Conservation (phyloP, 371 early-diverging fungal genomes). For the Apophysomyces ossiformis region DNA sequence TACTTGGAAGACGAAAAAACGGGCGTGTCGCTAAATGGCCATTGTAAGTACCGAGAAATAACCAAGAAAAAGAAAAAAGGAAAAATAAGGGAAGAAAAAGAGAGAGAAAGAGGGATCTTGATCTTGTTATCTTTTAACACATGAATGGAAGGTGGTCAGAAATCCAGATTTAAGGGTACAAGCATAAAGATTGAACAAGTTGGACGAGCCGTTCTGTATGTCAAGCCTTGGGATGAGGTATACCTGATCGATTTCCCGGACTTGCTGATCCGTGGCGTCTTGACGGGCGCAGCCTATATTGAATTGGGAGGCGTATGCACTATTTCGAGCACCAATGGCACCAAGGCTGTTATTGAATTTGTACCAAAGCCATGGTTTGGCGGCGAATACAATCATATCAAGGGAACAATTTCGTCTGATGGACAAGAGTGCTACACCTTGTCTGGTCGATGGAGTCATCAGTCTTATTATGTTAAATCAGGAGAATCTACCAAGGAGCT, state of each 20-base stretch:
- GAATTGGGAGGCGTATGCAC: slow-evolving; percentile 63
- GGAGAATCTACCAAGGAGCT: slow-evolving; percentile 37
- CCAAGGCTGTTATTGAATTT: slow-evolving; percentile 67
- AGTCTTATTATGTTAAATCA: slow-evolving; percentile 44
- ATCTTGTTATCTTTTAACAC: no score
- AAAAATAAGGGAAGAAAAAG: no score
- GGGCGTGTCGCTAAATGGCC: slow-evolving; percentile 62
- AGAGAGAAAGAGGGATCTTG: no score
- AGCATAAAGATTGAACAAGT: slow-evolving; percentile 70
- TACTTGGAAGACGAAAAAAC: slow-evolving; percentile 67
- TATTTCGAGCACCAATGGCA: slow-evolving; percentile 58
- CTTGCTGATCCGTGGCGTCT: slow-evolving; percentile 63
- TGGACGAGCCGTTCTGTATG: slow-evolving; percentile 55
- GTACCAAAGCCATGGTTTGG: slow-evolving; percentile 50
- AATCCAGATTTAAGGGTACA: slow-evolving; percentile 70
- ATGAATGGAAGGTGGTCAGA: slow-evolving; percentile 49
- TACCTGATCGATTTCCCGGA: slow-evolving; percentile 67
- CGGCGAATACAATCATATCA: slow-evolving; percentile 47
- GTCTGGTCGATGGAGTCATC: slow-evolving; percentile 64
- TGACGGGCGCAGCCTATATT: slow-evolving; percentile 67
- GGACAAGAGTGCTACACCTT: slow-evolving; percentile 29
- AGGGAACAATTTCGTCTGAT: slow-evolving; percentile 29
- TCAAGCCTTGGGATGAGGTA: slow-evolving; percentile 52
- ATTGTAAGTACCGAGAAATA: slow-evolving; percentile 41
- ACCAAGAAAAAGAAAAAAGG: neutral